Base-by-base conservation (phyloP, 208 protist genomes). In the Leishmania tropica region DNA sequence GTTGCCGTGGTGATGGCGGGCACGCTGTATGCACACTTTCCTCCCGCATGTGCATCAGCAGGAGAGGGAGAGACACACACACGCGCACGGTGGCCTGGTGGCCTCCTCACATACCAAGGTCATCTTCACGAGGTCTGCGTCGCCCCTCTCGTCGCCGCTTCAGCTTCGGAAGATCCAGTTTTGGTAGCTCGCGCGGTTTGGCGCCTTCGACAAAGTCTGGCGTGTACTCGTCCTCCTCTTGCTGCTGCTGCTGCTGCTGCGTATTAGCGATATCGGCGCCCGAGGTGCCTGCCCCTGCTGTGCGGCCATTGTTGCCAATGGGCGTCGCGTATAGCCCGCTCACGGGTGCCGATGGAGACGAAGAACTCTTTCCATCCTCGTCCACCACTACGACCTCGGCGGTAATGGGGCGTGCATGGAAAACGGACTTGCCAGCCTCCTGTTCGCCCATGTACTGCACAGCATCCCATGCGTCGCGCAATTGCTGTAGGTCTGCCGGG, bases 181-280 rank as follows among this genome's bases (percentile, higher is more conserved):
- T 73, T 19, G 93, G 93, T 79, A 97, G 80, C 78, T 85, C 86
- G 17, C 89, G 88, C 31, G 79, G 88, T 60, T 85, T 86, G 28
- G 90, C 93, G 15, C 92, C 93, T 21, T 68, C 64, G 48, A 95
- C 80, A 80, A 89, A 94, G 19, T 85, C 78, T 0, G 93, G 93
- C 8, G 83, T 75, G 84, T 97, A 97, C 37, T 93, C 92, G 62
- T 89, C 89, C 0, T 92, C 86, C 42, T 93, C 86, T 13, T 92
- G 40, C 40, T 42, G 40, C 40, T 42, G 88, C 19, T 92, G 88
- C 42, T 87, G 87, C 7, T 88, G 78, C 21, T 51, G 40, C 17
- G 45, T 37, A 13, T 64, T 24, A 5, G 17, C 13, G 28, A 11
- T 64, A 51, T 74, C 54, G 2, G 7, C 64, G 45, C 21, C 68